Percentiles rank a stretch among this genome's conserved stretches.
phyloP scores from a whole-genome alignment of 192 early-diverging fungal genomes.

The Linnemannia hyalina region DNA sequence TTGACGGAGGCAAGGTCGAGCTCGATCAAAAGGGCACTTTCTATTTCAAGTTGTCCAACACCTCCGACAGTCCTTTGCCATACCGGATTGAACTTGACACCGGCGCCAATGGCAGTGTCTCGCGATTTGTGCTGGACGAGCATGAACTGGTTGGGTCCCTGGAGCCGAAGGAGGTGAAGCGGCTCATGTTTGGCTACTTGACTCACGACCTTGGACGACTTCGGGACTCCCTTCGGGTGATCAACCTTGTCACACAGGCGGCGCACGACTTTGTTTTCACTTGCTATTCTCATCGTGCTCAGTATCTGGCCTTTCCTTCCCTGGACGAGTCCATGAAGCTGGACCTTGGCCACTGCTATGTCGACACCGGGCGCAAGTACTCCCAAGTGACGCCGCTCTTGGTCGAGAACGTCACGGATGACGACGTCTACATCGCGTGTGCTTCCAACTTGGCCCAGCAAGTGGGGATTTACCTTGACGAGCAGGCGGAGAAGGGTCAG shows the following conservation, averaged over 20 bases:
- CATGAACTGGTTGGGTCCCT: slow-evolving; percentile 52
- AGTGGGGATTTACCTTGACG: slow-evolving; percentile 80
- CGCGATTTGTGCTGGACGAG: slow-evolving; percentile 53
- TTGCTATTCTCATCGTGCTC: slow-evolving; percentile 63
- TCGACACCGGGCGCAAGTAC: slow-evolving; percentile 79
- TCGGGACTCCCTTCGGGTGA: slow-evolving; percentile 62
- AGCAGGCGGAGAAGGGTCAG: slow-evolving; percentile 63
- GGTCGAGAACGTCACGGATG: slow-evolving; percentile 78
- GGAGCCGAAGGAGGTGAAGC: slow-evolving; percentile 64
- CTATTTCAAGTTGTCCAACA: slow-evolving; percentile 68
- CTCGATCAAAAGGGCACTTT: slow-evolving; percentile 60
- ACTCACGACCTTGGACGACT: slow-evolving; percentile 69
- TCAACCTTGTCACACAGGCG: slow-evolving; percentile 47
- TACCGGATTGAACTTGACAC: slow-evolving; percentile 47
- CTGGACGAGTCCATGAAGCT: slow-evolving; percentile 69
- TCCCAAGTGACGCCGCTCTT: slow-evolving; percentile 78
- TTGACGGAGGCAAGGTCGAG: slow-evolving; percentile 68
- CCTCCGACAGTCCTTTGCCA: slow-evolving; percentile 25
- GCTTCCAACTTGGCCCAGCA: slow-evolving; percentile 86
- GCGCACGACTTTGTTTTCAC: slow-evolving; percentile 62
- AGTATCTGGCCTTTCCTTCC: slow-evolving; percentile 74
- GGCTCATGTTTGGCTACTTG: slow-evolving; percentile 67
- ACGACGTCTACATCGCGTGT: slow-evolving; percentile 77
- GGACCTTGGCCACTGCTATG: slow-evolving; percentile 87
- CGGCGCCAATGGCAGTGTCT: background rate